A percentile compares a stretch with the other conserved stretches of the same genome.
Conservation (phyloP, 768 basidiomycete species). For the Kwoniella botswanensis region DNA sequence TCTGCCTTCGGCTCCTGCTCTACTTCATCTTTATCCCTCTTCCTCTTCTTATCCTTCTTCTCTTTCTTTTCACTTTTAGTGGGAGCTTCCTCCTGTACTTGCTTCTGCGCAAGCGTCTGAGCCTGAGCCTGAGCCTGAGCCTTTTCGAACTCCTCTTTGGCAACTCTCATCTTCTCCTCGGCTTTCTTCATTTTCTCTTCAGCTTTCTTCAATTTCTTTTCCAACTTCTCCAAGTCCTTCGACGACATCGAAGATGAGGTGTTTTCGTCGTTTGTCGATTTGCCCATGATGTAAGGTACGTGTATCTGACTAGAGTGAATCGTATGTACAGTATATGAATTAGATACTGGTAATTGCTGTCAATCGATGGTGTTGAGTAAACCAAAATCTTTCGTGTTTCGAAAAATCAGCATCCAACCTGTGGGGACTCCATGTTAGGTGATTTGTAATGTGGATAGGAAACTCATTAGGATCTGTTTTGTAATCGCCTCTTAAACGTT, state of each 20-base stretch:
- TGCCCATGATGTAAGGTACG: background rate
- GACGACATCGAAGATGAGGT: background rate
- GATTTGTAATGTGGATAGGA: background rate
- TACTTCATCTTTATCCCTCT: conserved; percentile 8
- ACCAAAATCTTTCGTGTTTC: no score
- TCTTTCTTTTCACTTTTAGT: conserved; percentile 24
- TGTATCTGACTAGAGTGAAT: background rate
- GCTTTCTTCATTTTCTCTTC: conserved; percentile 8
- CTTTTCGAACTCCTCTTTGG: conserved; percentile 12
- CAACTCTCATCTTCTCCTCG: conserved; percentile 11
- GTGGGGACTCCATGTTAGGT: background rate
- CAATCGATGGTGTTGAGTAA: no score
- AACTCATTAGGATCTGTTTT: background rate
- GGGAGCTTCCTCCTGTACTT: background rate
- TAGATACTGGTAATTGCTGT: no score
- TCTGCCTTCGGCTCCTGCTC: background rate
- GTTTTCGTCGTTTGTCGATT: background rate
- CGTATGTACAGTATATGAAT: no score
- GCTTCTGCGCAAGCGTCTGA: background rate
- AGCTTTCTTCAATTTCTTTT: conserved; percentile 30
- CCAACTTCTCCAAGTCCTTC: conserved; percentile 11
- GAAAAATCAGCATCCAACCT: no score
- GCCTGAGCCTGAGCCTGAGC: background rate
- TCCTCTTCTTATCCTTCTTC: conserved; percentile 23
- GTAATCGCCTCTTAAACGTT: background rate